A percentile compares a stretch with the other conserved stretches of the same genome.
Conservation (phyloP, 148 eudicot species). For the Rhododendron vialii region DNA sequence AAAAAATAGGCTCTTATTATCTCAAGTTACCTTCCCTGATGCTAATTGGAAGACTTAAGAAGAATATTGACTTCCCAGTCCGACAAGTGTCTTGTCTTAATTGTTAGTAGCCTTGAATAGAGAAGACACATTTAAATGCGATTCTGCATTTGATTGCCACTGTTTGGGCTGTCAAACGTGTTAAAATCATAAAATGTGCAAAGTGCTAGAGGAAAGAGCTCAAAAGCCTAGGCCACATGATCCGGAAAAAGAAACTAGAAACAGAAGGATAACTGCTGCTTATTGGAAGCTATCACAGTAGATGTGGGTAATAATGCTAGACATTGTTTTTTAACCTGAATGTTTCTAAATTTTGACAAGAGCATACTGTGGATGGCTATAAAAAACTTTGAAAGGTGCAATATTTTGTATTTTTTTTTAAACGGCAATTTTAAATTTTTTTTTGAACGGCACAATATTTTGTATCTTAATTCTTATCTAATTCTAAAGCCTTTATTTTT, state of each 20-base stretch:
- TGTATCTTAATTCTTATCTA: neutral
- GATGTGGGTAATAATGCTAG: conserved; percentile 1
- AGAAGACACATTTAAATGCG: neutral
- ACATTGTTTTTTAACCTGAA: neutral
- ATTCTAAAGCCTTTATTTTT: neutral
- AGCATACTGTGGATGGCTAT: neutral
- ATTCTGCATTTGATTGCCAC: neutral
- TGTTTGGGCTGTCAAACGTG: too few species aligned
- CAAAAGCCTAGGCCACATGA: neutral
- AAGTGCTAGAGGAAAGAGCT: neutral
- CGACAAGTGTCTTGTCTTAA: neutral
- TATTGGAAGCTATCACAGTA: neutral
- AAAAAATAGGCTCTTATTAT: neutral
- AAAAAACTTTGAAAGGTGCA: neutral
- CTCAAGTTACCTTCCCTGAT: neutral
- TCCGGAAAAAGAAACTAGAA: neutral
- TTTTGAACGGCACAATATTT: neutral
- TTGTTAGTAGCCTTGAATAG: neutral
- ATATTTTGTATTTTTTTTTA: neutral
- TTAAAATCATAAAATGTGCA: neutral
- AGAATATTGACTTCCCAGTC: neutral
- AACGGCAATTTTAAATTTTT: too few species aligned
- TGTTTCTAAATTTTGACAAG: neutral
- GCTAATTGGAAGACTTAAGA: neutral
- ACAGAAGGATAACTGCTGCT: neutral